Percentiles rank a stretch among this genome's conserved stretches.
Conservation (phyloP, 345 rosid species). For the Anastatica hierochuntica region DNA sequence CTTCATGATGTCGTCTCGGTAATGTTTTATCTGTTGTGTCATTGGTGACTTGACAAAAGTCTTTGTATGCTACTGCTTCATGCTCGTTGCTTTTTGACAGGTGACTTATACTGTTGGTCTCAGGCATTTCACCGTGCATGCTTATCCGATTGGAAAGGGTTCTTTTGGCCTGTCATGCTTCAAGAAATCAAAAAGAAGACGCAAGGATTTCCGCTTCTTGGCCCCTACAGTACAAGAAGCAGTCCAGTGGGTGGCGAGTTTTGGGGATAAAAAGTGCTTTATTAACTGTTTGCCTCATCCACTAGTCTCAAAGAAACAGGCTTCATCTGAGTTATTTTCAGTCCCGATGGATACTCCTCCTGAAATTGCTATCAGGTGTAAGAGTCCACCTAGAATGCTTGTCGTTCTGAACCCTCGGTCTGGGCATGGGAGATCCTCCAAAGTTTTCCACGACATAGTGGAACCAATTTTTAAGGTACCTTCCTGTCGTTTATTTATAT, state of each 20-base stretch:
- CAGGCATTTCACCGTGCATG: no score
- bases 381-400: conserved; percentile 69
- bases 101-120: conserved; percentile 62
- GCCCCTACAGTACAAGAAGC: conserved; percentile 62
- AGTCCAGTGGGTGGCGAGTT: conserved; percentile 80
- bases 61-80: background rate
- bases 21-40: background rate
- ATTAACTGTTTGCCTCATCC: conserved; percentile 77
- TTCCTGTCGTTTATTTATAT: background rate
- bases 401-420: conserved; percentile 81
- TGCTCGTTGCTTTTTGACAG: conserved; percentile 27
- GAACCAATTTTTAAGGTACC: conserved; percentile 83
- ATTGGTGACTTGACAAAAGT: background rate
- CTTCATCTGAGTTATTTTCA: conserved; percentile 58
- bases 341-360: conserved; percentile 51
- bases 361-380: conserved; percentile 63
- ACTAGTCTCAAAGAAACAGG: conserved; percentile 65
- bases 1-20: conserved; percentile 68
- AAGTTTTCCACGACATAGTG: conserved; percentile 64
- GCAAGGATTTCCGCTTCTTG: conserved; percentile 62
- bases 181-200: conserved; percentile 49
- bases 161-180: no score
- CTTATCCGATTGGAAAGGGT: conserved; percentile 47
- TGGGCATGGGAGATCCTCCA: conserved; percentile 66
- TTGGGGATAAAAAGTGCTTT: conserved; percentile 80